Evolutionary conservation across 306 rosid species (phyloP), one percentile per base, ranked within the genome.

Genomic region (Morella rubra): DNA sequence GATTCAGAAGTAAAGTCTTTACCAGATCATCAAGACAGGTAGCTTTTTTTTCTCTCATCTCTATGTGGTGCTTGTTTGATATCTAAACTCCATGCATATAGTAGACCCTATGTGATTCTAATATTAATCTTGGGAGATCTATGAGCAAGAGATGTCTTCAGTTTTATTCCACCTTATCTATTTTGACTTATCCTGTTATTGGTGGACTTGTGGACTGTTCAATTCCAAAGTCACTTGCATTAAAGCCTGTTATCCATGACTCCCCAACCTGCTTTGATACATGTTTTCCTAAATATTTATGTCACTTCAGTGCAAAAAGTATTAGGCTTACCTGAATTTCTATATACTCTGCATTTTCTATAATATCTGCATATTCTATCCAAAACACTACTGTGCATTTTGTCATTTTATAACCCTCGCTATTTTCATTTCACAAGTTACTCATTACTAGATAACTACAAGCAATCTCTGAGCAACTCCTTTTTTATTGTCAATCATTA

Each of bases 21-120:
- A 70, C 92, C 96, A 13, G 91, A 94, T 88, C 87, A 86, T 83
- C 92, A 92, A 77, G 97, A 44, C 97, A 92, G 97, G 99, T 95
- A 81, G 75, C 74, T n/a, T n/a, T n/a, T 78, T 80, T 62, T 78
- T 37, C 37, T 79, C 40, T 75, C 46, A 40, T 65, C 70, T 41
- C 10, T 65, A 8, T n/a, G 20, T 41, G 7, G 49, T 65, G 49
- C 49, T 42, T 64, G 22, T 40, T 24, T 64, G 12, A 40, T 64
- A 12, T 40, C 13, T 65, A 5, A 41, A 65, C 41, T 1, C 27
- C 24, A 15, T 16, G 10, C n/a, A 18, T 65, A 42, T 41, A 3
- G 9, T 5, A 8, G 49, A 65, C 14, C 7, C 47, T n/a, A n/a
- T 8, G 45, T 65, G 45, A 15, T 65, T 65, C 22, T 19, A 40